Percentiles rank a stretch among this genome's conserved stretches.
Evolutionary conservation across 2,329 filamentous ascomycete genomes (phyloP).

Genomic region (Stachybotrys elegans): DNA sequence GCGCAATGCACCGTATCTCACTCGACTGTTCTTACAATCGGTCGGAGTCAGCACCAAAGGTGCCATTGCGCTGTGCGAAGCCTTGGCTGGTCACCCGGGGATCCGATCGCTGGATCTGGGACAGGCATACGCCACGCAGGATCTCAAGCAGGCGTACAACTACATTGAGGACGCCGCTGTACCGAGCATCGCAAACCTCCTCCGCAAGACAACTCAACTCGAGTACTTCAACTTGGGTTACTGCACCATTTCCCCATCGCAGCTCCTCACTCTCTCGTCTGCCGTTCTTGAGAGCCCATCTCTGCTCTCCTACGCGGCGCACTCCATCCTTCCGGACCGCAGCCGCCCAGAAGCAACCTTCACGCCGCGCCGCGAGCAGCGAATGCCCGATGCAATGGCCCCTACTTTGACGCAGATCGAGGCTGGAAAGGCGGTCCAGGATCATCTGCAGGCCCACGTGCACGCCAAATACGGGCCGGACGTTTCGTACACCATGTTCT

Average conservation of each 20-base stretch:
- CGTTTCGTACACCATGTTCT: conserved; percentile 24
- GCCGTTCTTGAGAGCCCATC: conserved; percentile 23
- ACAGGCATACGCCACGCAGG: conserved; percentile 40
- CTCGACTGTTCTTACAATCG: conserved; percentile 35
- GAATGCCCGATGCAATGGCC: conserved; percentile 17
- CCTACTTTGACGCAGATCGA: conserved; percentile 18
- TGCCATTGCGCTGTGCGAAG: conserved; percentile 29
- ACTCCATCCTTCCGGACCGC: conserved; percentile 29
- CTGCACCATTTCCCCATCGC: conserved; percentile 25
- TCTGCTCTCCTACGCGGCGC: conserved; percentile 31
- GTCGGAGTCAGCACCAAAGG: conserved; percentile 36
- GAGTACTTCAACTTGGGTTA: conserved; percentile 37
- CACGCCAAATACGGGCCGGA: conserved; percentile 22
- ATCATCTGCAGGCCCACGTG: conserved; percentile 25
- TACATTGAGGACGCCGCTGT: conserved; percentile 35
- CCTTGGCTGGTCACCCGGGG: conserved; percentile 26
- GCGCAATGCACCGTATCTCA: conserved; percentile 24
- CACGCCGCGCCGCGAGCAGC: conserved; percentile 20
- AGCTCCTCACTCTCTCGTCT: conserved; percentile 19
- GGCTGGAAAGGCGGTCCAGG: conserved; percentile 21
- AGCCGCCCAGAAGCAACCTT: conserved; percentile 17
- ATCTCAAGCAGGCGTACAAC: conserved; percentile 41
- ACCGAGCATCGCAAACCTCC: conserved; percentile 25
- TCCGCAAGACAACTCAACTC: conserved; percentile 25
- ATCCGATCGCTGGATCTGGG: conserved; percentile 37